Percentiles rank a stretch among this genome's conserved stretches.
Conservation (phyloP, 2,329 filamentous ascomycete genomes). For the Alternaria sp. region DNA sequence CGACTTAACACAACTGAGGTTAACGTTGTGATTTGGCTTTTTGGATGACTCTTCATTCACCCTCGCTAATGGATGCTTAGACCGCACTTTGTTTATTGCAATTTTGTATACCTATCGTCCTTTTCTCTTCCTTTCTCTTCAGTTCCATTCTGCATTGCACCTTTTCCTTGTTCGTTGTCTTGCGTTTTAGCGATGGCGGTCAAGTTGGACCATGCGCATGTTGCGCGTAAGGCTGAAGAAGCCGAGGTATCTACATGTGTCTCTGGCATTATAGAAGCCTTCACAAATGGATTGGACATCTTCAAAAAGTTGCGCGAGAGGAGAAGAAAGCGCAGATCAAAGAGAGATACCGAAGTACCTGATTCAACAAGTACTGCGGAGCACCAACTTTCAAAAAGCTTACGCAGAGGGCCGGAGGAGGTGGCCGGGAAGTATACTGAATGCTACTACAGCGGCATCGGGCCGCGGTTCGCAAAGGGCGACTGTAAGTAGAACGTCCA, state of each 20-base stretch:
- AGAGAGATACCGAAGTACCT: constrained; percentile 26
- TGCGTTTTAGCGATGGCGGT: constrained; percentile 36
- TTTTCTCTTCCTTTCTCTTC: constrained; percentile 16
- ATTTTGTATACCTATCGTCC: constrained; percentile 23
- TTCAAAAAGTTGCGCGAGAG: constrained; percentile 54
- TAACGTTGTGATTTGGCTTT: constrained; percentile 24
- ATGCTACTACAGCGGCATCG: constrained; percentile 46
- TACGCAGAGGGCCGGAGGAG: constrained; percentile 54
- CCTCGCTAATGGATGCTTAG: constrained; percentile 33
- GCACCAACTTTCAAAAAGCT: constrained; percentile 50
- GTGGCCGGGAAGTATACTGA: constrained; percentile 54
- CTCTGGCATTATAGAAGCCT: constrained; percentile 55
- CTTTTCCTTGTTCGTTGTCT: constrained; percentile 22
- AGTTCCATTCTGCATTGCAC: constrained; percentile 15
- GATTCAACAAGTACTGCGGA: constrained; percentile 46
- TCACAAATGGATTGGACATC: constrained; percentile 56
- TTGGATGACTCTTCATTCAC: constrained; percentile 38
- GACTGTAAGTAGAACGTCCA: constrained; percentile 50
- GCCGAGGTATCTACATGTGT: constrained; percentile 49
- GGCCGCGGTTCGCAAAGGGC: constrained; percentile 54
- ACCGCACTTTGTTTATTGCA: constrained; percentile 30
- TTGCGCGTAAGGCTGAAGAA: constrained; percentile 29
- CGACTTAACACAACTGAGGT: constrained; percentile 23
- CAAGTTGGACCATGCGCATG: constrained; percentile 26
- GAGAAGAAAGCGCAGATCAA: constrained; percentile 43